These are phyloP conservation scores for Hippophae rhamnoides DNA, from an alignment of 306 rosid genomes.

Conservation along the genomic window DNA sequence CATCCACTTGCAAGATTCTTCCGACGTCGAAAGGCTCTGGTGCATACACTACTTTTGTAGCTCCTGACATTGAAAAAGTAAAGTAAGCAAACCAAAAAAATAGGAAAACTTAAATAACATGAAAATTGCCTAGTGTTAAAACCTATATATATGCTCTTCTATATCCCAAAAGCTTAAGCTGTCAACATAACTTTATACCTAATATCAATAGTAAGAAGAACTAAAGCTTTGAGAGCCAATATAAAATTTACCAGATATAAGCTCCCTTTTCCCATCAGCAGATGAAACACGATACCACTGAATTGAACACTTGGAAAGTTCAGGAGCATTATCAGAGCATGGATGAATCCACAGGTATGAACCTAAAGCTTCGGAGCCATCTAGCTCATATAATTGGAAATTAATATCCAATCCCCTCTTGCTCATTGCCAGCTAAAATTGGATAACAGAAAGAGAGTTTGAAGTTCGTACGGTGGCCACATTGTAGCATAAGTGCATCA, in stretches of 20 bases:
- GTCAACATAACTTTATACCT: no score
- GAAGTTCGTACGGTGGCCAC: conserved; percentile 1
- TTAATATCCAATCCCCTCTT: conserved; percentile 48
- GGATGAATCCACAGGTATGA: conserved; percentile 65
- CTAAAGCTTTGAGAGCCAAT: neutral
- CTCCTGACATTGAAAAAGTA: conserved; percentile 45
- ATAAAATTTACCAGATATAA: conserved; percentile 53
- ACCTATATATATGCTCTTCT: no score
- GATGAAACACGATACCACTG: conserved; percentile 71
- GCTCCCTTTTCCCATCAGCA: conserved; percentile 63
- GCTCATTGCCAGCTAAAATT: conserved; percentile 49
- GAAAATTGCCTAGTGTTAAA: neutral
- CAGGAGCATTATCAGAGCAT: conserved; percentile 48
- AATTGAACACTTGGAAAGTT: conserved; percentile 53
- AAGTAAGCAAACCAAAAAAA: conserved; percentile 5
- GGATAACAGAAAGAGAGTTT: conserved; percentile 9
- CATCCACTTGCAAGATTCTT: conserved; percentile 54
- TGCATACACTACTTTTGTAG: conserved; percentile 68
- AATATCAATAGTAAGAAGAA: no score
- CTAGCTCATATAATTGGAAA: conserved; percentile 48
- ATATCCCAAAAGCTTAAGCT: no score
- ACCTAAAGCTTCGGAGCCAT: conserved; percentile 73
- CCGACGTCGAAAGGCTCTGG: conserved; percentile 92
- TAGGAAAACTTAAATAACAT: neutral
- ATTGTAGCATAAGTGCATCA: neutral